Base-by-base conservation (phyloP, 192 early-diverging fungal species). In the Podila epigama region DNA sequence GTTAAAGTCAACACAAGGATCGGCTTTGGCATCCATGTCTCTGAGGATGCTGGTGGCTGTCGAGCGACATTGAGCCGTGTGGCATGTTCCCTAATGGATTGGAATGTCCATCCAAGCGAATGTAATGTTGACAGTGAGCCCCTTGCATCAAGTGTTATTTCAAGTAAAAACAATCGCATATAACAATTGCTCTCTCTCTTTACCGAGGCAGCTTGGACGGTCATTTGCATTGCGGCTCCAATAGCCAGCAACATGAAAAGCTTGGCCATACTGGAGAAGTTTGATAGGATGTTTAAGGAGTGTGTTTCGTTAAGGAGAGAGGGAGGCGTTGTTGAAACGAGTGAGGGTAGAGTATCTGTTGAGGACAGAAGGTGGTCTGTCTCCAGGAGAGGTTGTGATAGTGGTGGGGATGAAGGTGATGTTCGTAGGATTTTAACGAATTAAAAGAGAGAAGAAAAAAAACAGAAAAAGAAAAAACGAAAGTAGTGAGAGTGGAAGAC, bases 1-100 rank as follows among this genome's bases (percentile, higher is more conserved):
- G 61, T 81, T 88, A 60, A 92, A 92, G 68, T 92, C 90, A 20
- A 81, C 67, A 54, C 91, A 92, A 9, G 91, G 89, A 81, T 92
- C 85, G 0, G 64, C 81, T 13, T 61, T 60, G 1, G 65, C 42
- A 52, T 90, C 81, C 44, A 92, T 79, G 37, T 82, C 82, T 2
- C 39, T 41, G 25, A 90, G 61, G 50, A 92, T 84, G 13, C 67
- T 48, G 22, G 64, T 58, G 11, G 88, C 86, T 1, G 79, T 78
- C 1, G 75, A 36, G 6, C 77, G 66, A 69, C 91, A 92, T 2
- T 79, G 78, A 3, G 70, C 79, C 15, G 85, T 86, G n/a, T 61
- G 60, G 61, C 90, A 92, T 20, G 80, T 56, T 10, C n/a, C 48
- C 82, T 83, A 57, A 9, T 31, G 2, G 12, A n/a, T 15, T 25